phyloP scores from a whole-genome alignment of 352 stramenopile species.

The Pythium rishiriense region DNA sequence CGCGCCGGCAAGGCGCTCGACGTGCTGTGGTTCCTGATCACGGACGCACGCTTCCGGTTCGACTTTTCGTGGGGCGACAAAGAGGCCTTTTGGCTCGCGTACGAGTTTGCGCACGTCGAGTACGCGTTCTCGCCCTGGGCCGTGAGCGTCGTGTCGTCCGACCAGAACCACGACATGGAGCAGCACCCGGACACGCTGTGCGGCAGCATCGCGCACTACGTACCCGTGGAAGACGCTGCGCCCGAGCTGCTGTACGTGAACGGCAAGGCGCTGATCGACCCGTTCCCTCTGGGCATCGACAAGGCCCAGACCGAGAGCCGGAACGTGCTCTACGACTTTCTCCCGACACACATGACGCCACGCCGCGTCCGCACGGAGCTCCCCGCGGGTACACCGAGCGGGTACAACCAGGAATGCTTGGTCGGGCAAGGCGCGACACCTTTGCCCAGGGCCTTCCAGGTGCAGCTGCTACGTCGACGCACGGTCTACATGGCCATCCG shows the following conservation, averaged over 20 bases:
- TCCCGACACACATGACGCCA: constrained; percentile 56
- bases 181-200: constrained; percentile 61
- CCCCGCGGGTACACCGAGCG: neutral
- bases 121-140: constrained; percentile 78
- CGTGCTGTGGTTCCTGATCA: constrained; percentile 54
- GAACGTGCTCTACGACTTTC: constrained; percentile 47
- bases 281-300: constrained; percentile 35
- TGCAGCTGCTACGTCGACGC: constrained; percentile 1
- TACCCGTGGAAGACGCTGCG: constrained; percentile 29
- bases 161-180: constrained; percentile 50
- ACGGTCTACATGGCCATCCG: neutral
- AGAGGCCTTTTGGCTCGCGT: constrained; percentile 77
- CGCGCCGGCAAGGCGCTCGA: constrained; percentile 39
- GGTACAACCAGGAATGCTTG: constrained; percentile 5
- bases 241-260: constrained; percentile 60
- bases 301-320: neutral
- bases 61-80: constrained; percentile 61
- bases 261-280: constrained; percentile 50
- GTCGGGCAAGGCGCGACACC: neutral
- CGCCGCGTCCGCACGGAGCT: constrained; percentile 19
- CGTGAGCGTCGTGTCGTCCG: constrained; percentile 49
- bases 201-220: constrained; percentile 67
- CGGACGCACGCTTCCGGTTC: constrained; percentile 49
- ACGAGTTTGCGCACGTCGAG: constrained; percentile 49
- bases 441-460: neutral